phyloP scores from a whole-genome alignment of 164 flowering plant species.

The Houttuynia cordata region DNA sequence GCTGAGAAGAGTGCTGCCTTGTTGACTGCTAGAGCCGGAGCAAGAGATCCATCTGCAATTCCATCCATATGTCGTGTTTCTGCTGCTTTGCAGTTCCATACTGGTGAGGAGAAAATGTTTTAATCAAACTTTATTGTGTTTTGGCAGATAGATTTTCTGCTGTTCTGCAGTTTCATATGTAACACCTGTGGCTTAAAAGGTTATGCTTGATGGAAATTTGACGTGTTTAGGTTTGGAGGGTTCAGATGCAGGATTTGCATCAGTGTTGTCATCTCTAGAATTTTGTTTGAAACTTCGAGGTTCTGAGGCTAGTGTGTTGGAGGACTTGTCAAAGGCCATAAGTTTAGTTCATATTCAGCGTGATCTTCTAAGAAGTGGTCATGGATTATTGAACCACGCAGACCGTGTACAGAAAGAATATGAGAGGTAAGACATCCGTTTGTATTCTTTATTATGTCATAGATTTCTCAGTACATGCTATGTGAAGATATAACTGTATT shows the following conservation, averaged over 20 bases:
- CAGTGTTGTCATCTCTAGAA: slow-evolving; percentile 79
- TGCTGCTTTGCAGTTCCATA: slow-evolving; percentile 83
- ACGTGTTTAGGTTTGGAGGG: slow-evolving; percentile 58
- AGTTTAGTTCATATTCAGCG: slow-evolving; percentile 70
- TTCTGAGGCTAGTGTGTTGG: slow-evolving; percentile 90
- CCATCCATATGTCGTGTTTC: slow-evolving; percentile 97
- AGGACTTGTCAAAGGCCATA: slow-evolving; percentile 84
- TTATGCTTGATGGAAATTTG: not conserved
- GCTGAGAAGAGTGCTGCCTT: slow-evolving; percentile 94
- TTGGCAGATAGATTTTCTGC: too few relatives aligned
- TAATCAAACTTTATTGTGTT: too few relatives aligned
- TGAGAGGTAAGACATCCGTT: slow-evolving; percentile 49
- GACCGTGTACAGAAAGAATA: slow-evolving; percentile 74
- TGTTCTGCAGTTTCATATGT: not conserved
- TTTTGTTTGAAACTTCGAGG: slow-evolving; percentile 91
- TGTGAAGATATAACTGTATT: not conserved
- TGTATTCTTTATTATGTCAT: not conserved
- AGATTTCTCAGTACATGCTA: not conserved
- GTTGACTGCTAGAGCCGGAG: slow-evolving; percentile 95
- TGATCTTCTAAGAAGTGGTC: slow-evolving; percentile 91
- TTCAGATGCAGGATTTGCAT: slow-evolving; percentile 80
- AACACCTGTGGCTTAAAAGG: not conserved
- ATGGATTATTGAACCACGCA: slow-evolving; percentile 73
- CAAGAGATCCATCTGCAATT: slow-evolving; percentile 96
- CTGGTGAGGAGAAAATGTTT: slow-evolving; percentile 37